Base-by-base conservation (phyloP, 768 basidiomycete genomes). In the Chiua virens region DNA sequence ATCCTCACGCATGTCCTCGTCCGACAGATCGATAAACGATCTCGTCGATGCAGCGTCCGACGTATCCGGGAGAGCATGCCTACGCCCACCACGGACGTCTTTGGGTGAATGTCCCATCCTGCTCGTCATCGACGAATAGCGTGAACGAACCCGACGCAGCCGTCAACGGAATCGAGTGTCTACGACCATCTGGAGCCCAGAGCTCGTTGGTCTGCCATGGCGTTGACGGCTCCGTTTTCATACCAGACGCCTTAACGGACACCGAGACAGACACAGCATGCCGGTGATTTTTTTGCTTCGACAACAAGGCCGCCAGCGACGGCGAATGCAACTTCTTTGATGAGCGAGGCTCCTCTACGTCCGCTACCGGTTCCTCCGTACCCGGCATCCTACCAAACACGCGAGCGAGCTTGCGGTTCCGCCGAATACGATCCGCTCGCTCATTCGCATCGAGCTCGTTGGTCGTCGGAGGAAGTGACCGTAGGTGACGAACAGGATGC, bases 391-490 rank as follows among this genome's bases (percentile, higher is more conserved):
- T 77, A 37, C 90, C 90, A 48, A 92, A 85, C n/a, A 92, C 71
- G 55, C 85, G 84, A n/a, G 86, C 76, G 42, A 92, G 79, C 67
- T 93, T 93, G 60, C 86, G 83, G 45, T 83, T 80, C 58, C 85
- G 86, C 47, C 81, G 76, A 28, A 92, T 73, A 50, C 86, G 81
- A 44, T 87, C 87, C 0, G 85, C 79, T 27, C 90, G 87, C 56
- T 87, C 82, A 11, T 77, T 74, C 17, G 82, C 71, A 55, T 75
- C 74, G 42, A 90, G 82, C 55, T 77, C 69, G 68, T 92, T 91
- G 5, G 82, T 83, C 3, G 86, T 87, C 2, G 83, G 80, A 0
- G 86, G 85, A 20, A 79, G 45, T n/a, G 55, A 55, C 20, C 48
- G 43, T 3, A 40, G 15, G 18, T 52, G 34, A 27, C 51, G 56